Evolutionary conservation across 495 filamentous ascomycete species (phyloP), one percentile per base, ranked within the genome.

Genomic region (Neurospora sp.): DNA sequence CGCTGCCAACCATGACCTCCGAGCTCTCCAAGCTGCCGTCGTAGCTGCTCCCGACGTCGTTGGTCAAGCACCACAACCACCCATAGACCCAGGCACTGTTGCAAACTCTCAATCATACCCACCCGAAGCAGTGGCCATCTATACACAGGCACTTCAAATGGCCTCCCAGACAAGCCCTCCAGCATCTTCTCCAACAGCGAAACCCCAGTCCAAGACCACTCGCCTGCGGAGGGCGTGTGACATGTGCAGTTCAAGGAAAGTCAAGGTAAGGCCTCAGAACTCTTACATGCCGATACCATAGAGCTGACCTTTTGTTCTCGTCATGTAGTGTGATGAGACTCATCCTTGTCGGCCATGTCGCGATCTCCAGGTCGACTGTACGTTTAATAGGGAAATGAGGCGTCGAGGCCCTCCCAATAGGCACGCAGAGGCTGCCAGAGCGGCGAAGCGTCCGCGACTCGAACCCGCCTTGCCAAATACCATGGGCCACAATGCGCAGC

Each of bases 371-470:
- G 93, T 96, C 37, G 91, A 92, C 44, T 97, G 94, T 81, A 96
- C 93, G 66, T 94, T 92, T 81, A 85, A 91, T 69, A 83, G 94
- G 72, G 91, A 91, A 42, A 94, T 90, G 81, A 89, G 92, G 74
- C 88, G 94, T 20, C 89, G 94, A 73, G 94, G 94, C 1, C 94
- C 94, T 20, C 93, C 93, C 1, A 97, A 97, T 78, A 88, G 90
- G 74, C 92, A 94, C 81, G 93, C 92, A 69, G 93, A 95, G 81
- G 90, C 90, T 2, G 88, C 94, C 46, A 82, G 79, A 74, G 81
- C 83, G 0, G 79, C 79, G 12, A 96, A 94, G 80, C 88, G 87
- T 73, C 87, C 88, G 39, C 87, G 88, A 27, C 77, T 90, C 3
- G 89, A 89, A 70, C 79, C 80, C 1, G 75, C 78, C 23, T 35